A percentile compares a stretch with the other conserved stretches of the same genome.
Evolutionary conservation across 73 alveolate genomes (phyloP).

Genomic region (Tetrahymena malaccensis): DNA sequence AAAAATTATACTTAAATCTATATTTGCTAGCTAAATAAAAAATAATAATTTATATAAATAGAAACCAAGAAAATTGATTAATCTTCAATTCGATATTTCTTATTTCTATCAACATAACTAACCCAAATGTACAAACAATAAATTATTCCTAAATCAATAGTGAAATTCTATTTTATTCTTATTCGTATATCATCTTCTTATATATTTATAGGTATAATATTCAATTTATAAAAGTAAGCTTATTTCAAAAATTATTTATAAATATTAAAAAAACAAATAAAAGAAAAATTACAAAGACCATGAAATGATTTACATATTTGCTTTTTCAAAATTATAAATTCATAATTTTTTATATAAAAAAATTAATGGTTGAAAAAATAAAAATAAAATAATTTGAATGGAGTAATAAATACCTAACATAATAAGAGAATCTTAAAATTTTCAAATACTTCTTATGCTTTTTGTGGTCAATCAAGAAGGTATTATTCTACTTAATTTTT

Average conservation of each 20-base stretch:
- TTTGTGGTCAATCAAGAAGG: not conserved
- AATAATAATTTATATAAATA: too few species aligned
- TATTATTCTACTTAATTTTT: not conserved
- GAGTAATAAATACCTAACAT: not conserved
- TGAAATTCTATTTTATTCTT: not conserved
- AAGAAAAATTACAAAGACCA: too few species aligned
- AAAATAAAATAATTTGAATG: not conserved
- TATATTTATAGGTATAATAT: not conserved
- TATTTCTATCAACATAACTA: not conserved
- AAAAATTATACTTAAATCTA: not conserved
- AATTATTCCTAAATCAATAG: not conserved
- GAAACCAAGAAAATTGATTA: not conserved
- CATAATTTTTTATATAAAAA: not conserved
- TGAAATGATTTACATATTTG: not conserved
- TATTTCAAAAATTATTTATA: not conserved
- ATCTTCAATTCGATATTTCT: not conserved
- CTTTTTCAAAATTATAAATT: not conserved
- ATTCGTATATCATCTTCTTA: not conserved
- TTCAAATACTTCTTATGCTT: too few species aligned
- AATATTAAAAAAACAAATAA: too few species aligned
- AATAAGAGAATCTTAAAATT: not conserved
- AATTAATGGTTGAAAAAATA: not conserved
- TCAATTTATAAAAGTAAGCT: not conserved
- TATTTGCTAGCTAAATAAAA: not conserved
- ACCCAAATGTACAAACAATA: not conserved